Evolutionary conservation across 1,139 yeast genomes (phyloP), one percentile per base, ranked within the genome.

Genomic region (Hyphopichia buzzinii): DNA sequence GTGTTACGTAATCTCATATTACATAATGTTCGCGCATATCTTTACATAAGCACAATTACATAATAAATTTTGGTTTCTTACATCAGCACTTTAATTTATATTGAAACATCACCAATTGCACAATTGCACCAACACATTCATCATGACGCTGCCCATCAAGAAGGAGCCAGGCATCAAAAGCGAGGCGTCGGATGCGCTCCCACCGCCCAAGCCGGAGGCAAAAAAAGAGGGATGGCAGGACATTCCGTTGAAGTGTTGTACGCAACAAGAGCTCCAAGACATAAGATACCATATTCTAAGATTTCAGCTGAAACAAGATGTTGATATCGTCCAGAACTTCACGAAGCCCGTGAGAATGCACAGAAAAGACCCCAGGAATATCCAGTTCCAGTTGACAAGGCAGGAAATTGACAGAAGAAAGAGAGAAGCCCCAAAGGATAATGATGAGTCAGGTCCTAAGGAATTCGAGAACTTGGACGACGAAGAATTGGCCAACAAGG

Each of bases 291-390:
- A 92, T 56, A 74, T 92, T 24, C 63, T 90, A 64, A 83, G 84
- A 58, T 88, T 92, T 54, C 95, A 84, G 51, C 73, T 86, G 26
- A 79, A 81, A 44, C 75, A 78, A 48, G 73, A 75, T 32, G 83
- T 92, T 24, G 86, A 86, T 45, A 92, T 94, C 4, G 65, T 69
- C 22, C 67, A 70, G 26, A 81, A 81, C 45, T 90, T 90, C 57
- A 81, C 79, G 35, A 75, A 77, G 40, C 98, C 98, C 0, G 84
- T 90, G 13, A 69, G 96, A 47, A 67, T 90, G 52, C 96, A 89
- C 57, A 74, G 97, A 48, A 89, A 90, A 55, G 97, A 90, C 58
- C 96, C 97, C 1, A 76, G 89, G 49, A 87, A 87, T 54, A 69
- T 90, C 56, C 96, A 87, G 55, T 86, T 85, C 53, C 96, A 87